phyloP scores from a whole-genome alignment of 208 protist species.

The Cochliopodium minus region DNA sequence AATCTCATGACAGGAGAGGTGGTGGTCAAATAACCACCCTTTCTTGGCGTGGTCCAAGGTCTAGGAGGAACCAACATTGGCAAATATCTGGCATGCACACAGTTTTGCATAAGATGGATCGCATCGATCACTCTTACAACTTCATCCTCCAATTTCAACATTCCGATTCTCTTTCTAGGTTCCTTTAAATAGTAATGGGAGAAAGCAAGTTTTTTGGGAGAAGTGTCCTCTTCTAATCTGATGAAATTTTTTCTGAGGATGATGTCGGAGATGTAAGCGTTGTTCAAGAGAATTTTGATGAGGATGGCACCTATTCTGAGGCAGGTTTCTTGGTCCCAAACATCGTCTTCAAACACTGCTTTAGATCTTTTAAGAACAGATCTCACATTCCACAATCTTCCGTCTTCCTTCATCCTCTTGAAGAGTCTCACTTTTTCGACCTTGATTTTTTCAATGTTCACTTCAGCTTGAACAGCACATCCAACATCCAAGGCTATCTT shows the following conservation, averaged over 20 bases:
- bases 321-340: no score
- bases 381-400: no score
- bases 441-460: no score
- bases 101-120: not conserved
- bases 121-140: slow-evolving; percentile 2
- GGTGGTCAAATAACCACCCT: not conserved
- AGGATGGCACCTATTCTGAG: no score
- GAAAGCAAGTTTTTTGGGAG: not conserved
- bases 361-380: no score
- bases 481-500: no score
- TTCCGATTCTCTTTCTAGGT: not conserved
- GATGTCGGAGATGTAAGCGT: not conserved
- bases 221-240: not conserved
- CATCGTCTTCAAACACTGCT: no score
- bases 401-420: no score
- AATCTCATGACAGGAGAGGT: slow-evolving; percentile 4
- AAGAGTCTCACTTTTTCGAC: no score
- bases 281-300: not conserved
- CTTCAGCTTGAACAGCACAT: no score
- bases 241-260: no score
- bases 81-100: not conserved
- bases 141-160: not conserved
- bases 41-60: not conserved
- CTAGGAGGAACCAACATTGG: slow-evolving; percentile 13
- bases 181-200: not conserved